These are phyloP conservation scores for Tricholoma furcatifolium DNA, from an alignment of 768 basidiomycete genomes.

Conservation along the genomic window DNA sequence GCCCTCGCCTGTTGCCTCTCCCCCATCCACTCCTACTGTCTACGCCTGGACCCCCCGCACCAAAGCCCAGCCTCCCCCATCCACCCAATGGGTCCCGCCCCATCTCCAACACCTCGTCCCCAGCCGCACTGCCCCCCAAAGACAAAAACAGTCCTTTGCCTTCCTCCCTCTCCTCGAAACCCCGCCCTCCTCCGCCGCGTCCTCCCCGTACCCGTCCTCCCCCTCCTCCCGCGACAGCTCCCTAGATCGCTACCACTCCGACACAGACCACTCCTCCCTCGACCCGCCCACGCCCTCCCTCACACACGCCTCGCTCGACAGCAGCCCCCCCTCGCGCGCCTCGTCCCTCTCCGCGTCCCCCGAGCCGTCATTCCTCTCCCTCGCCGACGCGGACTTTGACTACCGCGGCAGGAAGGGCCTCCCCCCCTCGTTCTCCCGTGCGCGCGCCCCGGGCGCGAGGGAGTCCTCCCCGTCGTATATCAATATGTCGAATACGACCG, in stretches of 20 bases:
- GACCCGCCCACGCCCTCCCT: constrained; percentile 36
- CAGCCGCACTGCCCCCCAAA: constrained; percentile 14
- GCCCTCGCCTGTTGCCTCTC: constrained; percentile 9
- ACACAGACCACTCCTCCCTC: constrained; percentile 25
- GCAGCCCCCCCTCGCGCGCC: constrained; percentile 34
- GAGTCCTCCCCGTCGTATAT: not conserved
- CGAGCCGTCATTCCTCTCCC: constrained; percentile 28
- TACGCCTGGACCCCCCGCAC: constrained; percentile 11
- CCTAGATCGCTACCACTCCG: constrained; percentile 20
- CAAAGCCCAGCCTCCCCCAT: constrained; percentile 9
- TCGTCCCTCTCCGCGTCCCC: constrained; percentile 32
- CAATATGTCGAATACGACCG: not conserved
- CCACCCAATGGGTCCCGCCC: constrained; percentile 18
- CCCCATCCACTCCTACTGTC: constrained; percentile 9
- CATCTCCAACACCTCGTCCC: constrained; percentile 33
- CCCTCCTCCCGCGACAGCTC: constrained; percentile 19
- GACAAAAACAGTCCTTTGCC: constrained; percentile 29
- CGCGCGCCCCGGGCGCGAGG: not conserved
- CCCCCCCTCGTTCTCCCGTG: not conserved
- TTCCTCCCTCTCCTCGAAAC: constrained; percentile 39
- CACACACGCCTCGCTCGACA: constrained; percentile 35
- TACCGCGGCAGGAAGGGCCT: not conserved
- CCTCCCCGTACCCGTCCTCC: constrained; percentile 18
- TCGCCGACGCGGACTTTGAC: constrained; percentile 15
- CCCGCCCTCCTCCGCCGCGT: constrained; percentile 18